Percentiles rank a stretch among this genome's conserved stretches.
Conservation (phyloP, 345 rosid species). For the Populus ilicifolia region DNA sequence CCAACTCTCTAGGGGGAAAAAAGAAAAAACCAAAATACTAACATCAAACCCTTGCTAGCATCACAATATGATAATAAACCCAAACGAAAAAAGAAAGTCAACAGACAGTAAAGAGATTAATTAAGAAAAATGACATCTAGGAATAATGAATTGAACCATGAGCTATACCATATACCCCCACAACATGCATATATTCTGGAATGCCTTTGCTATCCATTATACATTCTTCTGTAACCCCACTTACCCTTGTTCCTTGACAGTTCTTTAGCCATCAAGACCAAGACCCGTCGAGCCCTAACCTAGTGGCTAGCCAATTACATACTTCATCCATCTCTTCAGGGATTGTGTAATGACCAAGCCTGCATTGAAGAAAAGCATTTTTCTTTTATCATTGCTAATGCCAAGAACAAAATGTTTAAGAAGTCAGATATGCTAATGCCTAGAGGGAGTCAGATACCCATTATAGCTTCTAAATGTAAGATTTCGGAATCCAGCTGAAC, state of each 20-base stretch:
- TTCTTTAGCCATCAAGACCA: not conserved
- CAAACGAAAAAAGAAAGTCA: not conserved
- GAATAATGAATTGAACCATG: slow-evolving; percentile 2
- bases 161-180: slow-evolving; percentile 14
- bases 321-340: slow-evolving; percentile 49
- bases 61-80: not conserved
- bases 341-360: slow-evolving; percentile 44
- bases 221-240: not conserved
- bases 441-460: slow-evolving; percentile 17
- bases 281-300: slow-evolving; percentile 29
- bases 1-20: not conserved
- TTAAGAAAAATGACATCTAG: not conserved
- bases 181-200: not conserved
- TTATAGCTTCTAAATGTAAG: slow-evolving; percentile 37
- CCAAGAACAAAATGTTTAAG: not conserved
- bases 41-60: not conserved
- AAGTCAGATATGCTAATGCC: not conserved
- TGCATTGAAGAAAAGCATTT: slow-evolving; percentile 14
- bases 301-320: slow-evolving; percentile 35
- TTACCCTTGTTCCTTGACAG: not conserved
- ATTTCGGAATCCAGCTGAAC: slow-evolving; percentile 45
- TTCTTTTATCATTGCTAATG: not conserved
- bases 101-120: not conserved
- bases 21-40: not conserved
- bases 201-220: not conserved